A percentile compares a stretch with the other conserved stretches of the same genome.
Evolutionary conservation across 2,329 filamentous ascomycete genomes (phyloP).

Genomic region (Diaporthe batatas): DNA sequence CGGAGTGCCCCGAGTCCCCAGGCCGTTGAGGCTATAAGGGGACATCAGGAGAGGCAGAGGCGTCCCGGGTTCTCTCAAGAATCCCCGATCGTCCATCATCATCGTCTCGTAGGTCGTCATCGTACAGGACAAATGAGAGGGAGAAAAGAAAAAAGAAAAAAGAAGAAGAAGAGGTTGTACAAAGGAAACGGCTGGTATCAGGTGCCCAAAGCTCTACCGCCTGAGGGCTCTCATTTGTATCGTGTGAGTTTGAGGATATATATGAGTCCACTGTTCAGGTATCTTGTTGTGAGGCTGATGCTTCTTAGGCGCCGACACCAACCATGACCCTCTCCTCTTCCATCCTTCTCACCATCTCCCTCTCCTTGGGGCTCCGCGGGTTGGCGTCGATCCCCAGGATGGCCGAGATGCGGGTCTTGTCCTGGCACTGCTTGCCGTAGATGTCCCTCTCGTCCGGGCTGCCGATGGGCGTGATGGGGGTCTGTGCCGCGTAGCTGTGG

Average conservation of each 20-base stretch:
- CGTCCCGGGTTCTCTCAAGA: slow-evolving; percentile 1
- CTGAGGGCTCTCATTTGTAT: slow-evolving; percentile 12
- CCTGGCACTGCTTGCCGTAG: slow-evolving; percentile 56
- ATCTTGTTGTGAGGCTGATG: neutral
- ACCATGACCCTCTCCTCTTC: slow-evolving; percentile 62
- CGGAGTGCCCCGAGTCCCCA: neutral
- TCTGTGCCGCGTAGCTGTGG: slow-evolving; percentile 53
- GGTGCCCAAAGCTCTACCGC: slow-evolving; percentile 36
- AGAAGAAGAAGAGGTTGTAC: neutral
- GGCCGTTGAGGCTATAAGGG: slow-evolving; percentile 32
- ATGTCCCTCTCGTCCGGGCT: slow-evolving; percentile 63
- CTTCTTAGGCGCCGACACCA: slow-evolving; percentile 51
- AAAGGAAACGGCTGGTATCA: slow-evolving; percentile 36
- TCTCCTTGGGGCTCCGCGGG: slow-evolving; percentile 68
- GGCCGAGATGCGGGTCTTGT: slow-evolving; percentile 73
- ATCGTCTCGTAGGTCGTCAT: slow-evolving; percentile 26
- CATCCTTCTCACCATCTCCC: slow-evolving; percentile 68
- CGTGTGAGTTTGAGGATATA: neutral
- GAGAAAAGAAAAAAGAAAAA: neutral
- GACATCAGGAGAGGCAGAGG: neutral
- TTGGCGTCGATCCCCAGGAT: slow-evolving; percentile 72
- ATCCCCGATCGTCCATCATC: slow-evolving; percentile 1
- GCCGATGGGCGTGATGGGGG: slow-evolving; percentile 67
- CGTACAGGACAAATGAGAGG: slow-evolving; percentile 18
- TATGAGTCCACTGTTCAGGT: neutral